Evolutionary conservation across 208 protist species (phyloP).

Genomic region (Trypanosoma scelopori): DNA sequence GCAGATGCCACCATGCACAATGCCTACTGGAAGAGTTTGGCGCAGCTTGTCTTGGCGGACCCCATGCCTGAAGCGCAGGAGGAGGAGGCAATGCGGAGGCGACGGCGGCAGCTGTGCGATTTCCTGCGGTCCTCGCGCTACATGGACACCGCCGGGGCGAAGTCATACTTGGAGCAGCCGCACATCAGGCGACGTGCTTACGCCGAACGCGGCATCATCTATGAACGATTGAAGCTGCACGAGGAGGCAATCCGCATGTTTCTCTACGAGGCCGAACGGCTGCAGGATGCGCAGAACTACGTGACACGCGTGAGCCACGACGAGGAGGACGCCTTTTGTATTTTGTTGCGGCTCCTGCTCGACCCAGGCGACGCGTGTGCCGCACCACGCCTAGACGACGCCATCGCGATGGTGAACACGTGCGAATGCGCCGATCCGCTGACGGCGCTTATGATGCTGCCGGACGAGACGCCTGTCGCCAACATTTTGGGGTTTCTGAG

Average conservation of each 20-base stretch:
- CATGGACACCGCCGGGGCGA: constrained; percentile 30
- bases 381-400: constrained; percentile 30
- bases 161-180: constrained; percentile 43
- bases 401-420: constrained; percentile 43
- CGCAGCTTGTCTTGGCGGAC: constrained; percentile 23
- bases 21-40: constrained; percentile 38
- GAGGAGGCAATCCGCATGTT: constrained; percentile 63
- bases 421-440: constrained; percentile 44
- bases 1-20: constrained; percentile 29
- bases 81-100: neutral
- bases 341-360: constrained; percentile 45
- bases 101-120: constrained; percentile 32
- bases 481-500: constrained; percentile 50
- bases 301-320: constrained; percentile 34
- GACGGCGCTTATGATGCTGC: constrained; percentile 60
- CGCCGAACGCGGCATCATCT: constrained; percentile 61
- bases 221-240: constrained; percentile 52
- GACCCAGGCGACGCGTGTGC: constrained; percentile 4
- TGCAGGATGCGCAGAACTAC: constrained; percentile 55
- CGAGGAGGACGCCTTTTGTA: constrained; percentile 38
- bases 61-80: neutral
- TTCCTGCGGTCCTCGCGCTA: constrained; percentile 43
- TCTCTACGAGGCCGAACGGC: constrained; percentile 38
- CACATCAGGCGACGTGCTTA: constrained; percentile 28
- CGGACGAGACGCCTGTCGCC: constrained; percentile 44